Conservation (phyloP, 73 alveolate species). For the Paramecium biaurelia region DNA sequence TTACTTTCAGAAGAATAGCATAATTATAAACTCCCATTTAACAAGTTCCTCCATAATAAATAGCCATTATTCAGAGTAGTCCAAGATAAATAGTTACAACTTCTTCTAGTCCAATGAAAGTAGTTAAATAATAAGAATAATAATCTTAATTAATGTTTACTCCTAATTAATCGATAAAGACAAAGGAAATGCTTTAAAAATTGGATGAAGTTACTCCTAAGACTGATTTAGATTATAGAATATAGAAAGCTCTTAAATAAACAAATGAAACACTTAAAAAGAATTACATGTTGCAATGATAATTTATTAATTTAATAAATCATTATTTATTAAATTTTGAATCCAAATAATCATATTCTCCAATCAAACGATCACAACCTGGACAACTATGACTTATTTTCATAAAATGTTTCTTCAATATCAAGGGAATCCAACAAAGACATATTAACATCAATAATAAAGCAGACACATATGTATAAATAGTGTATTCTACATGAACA, state of each 20-base stretch:
- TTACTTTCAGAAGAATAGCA: neutral
- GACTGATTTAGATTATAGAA: neutral
- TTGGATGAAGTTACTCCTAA: neutral
- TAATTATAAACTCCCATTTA: neutral
- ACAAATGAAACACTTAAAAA: neutral
- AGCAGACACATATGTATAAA: neutral
- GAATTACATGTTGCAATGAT: neutral
- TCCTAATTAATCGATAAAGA: neutral
- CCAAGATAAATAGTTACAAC: neutral
- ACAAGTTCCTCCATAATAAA: neutral
- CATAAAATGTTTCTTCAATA: neutral
- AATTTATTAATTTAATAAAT: neutral
- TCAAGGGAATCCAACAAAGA: conserved; percentile 32
- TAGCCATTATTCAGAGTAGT: neutral
- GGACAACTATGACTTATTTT: conserved; percentile 12
- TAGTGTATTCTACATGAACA: neutral
- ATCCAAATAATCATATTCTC: conserved; percentile 20
- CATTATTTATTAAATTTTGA: neutral
- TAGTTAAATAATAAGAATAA: neutral
- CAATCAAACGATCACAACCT: conserved; percentile 24
- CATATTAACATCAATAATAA: neutral
- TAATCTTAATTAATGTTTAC: neutral
- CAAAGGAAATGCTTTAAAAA: neutral
- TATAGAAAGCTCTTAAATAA: neutral
- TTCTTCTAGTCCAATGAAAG: neutral